Conservation (phyloP, 179 eudicot species). For the Beta lomatogona region DNA sequence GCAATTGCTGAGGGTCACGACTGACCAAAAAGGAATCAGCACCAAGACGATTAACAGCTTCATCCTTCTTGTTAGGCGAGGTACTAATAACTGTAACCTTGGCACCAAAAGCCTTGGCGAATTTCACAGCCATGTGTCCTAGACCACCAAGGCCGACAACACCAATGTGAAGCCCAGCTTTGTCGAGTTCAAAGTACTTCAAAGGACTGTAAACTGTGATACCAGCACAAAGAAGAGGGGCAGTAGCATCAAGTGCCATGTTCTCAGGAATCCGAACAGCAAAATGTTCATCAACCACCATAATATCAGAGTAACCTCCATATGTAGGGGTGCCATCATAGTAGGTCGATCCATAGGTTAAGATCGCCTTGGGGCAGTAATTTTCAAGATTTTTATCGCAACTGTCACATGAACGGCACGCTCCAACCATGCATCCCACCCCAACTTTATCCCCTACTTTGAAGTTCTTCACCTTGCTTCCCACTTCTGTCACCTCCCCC, state of each 20-base stretch:
- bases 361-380: constrained; percentile 30
- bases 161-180: constrained; percentile 37
- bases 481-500: constrained; percentile 34
- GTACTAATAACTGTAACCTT: constrained; percentile 45
- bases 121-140: constrained; percentile 42
- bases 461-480: constrained; percentile 32
- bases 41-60: constrained; percentile 34
- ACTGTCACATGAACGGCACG: constrained; percentile 33
- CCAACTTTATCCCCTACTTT: constrained; percentile 39
- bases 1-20: constrained; percentile 31
- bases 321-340: constrained; percentile 34
- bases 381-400: constrained; percentile 30
- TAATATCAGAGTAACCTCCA: constrained; percentile 40
- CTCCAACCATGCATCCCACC: constrained; percentile 41
- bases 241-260: constrained; percentile 35
- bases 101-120: constrained; percentile 42
- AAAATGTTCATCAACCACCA: constrained; percentile 37
- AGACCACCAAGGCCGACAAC: constrained; percentile 46
- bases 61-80: constrained; percentile 39
- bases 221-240: constrained; percentile 44
- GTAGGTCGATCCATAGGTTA: constrained; percentile 35
- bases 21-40: constrained; percentile 40
- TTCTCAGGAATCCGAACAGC: constrained; percentile 35
- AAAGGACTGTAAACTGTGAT: constrained; percentile 41
- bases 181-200: constrained; percentile 30